Conservation (phyloP, 2,329 filamentous ascomycete species). For the Aspergillus unguis region DNA sequence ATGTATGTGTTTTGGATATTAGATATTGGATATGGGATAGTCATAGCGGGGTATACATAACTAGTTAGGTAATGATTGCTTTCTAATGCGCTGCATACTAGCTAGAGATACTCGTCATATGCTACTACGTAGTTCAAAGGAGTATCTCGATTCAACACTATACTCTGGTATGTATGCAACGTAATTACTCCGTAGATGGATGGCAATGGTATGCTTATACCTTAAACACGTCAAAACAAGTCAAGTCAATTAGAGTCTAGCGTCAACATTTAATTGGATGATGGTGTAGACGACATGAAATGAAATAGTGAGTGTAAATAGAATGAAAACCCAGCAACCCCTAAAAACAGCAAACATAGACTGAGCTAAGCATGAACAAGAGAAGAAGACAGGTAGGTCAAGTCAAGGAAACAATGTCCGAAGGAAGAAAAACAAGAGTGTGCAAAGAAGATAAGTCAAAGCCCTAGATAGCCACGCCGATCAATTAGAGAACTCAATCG, state of each 20-base stretch:
- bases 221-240: background rate
- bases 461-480: constrained; percentile 5
- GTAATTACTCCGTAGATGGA: too few species aligned
- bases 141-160: too few species aligned
- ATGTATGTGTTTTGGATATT: too few species aligned
- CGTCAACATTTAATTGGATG: background rate
- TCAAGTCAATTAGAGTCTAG: background rate
- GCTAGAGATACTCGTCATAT: too few species aligned
- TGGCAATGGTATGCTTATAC: too few species aligned
- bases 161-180: too few species aligned
- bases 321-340: background rate
- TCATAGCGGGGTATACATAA: too few species aligned
- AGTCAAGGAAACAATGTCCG: background rate
- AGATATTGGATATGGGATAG: too few species aligned
- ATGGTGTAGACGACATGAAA: background rate
- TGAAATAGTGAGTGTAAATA: background rate
- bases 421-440: background rate
- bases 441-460: constrained; percentile 8
- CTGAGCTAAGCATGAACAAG: background rate
- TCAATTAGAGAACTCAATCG: too few species aligned
- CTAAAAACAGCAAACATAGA: background rate
- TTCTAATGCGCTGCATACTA: too few species aligned
- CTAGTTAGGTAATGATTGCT: too few species aligned
- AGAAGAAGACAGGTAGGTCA: background rate
- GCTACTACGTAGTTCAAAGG: too few species aligned